A percentile compares a stretch with the other conserved stretches of the same genome.
Conservation (phyloP, 257 asterid genomes). For the Plantago ovata region DNA sequence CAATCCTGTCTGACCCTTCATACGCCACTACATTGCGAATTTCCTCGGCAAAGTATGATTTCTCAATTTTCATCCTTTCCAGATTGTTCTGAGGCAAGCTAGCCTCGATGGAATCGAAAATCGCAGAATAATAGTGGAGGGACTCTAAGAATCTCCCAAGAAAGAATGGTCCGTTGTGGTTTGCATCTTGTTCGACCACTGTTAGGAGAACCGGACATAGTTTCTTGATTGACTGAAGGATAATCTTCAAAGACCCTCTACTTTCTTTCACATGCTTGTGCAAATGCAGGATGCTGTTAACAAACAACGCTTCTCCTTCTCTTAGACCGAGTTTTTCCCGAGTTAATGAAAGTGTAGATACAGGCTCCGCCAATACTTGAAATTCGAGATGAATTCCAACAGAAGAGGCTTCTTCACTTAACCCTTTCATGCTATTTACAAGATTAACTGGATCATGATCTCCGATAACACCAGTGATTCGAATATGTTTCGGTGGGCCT, state of each 20-base stretch:
- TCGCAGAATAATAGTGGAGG: slow-evolving; percentile 57
- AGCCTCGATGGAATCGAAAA: slow-evolving; percentile 58
- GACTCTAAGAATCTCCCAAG: slow-evolving; percentile 59
- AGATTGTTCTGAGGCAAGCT: slow-evolving; percentile 30
- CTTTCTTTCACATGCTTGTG: slow-evolving; percentile 51
- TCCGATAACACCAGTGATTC: slow-evolving; percentile 43
- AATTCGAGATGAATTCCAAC: slow-evolving; percentile 33
- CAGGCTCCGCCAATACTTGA: slow-evolving; percentile 20
- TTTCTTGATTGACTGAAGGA: slow-evolving; percentile 47
- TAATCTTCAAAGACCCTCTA: slow-evolving; percentile 45
- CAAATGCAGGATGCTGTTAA: slow-evolving; percentile 43
- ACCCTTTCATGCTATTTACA: slow-evolving; percentile 26
- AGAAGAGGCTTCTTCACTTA: slow-evolving; percentile 32
- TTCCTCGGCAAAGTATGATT: slow-evolving; percentile 36
- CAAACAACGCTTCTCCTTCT: slow-evolving; percentile 34
- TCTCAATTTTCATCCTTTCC: slow-evolving; percentile 47
- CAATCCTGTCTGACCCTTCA: slow-evolving; percentile 47
- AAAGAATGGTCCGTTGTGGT: slow-evolving; percentile 57
- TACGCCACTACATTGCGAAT: slow-evolving; percentile 47
- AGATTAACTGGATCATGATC: slow-evolving; percentile 29
- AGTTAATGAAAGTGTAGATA: slow-evolving; percentile 35
- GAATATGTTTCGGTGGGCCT: slow-evolving; percentile 34
- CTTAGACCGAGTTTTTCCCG: slow-evolving; percentile 36
- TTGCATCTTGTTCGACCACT: slow-evolving; percentile 65
- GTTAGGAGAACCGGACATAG: slow-evolving; percentile 39